These are phyloP conservation scores for Actinomortierella wolfii DNA, from an alignment of 371 early-diverging fungal genomes.

Conservation along the genomic window DNA sequence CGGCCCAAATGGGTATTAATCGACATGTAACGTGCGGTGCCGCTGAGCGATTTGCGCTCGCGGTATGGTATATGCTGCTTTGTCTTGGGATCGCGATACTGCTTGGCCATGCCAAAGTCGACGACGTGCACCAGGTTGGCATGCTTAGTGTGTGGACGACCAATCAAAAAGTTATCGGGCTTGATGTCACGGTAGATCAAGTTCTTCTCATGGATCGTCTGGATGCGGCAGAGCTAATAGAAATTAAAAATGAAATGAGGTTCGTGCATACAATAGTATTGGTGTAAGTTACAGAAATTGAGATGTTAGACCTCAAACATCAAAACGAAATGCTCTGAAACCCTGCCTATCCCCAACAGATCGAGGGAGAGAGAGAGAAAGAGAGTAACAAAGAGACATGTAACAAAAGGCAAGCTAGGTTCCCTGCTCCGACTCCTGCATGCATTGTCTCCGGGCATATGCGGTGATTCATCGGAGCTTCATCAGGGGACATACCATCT, in stretches of 20 bases:
- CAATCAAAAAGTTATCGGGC: conserved; percentile 99
- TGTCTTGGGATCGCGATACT: conserved; percentile 93
- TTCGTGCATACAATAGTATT: neutral
- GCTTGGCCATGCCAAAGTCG: conserved; percentile 98
- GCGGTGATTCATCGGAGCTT: too few species aligned
- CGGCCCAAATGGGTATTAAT: conserved; percentile 96
- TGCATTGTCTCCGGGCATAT: too few species aligned
- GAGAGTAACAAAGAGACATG: too few species aligned
- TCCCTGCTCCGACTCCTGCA: too few species aligned
- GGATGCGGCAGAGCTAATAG: conserved; percentile 81
- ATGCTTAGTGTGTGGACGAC: conserved; percentile 69
- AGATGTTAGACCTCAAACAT: neutral
- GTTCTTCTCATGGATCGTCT: conserved; percentile 95
- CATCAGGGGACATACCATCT: conserved; percentile 87
- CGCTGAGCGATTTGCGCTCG: conserved; percentile 91
- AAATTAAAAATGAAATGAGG: neutral
- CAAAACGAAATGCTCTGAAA: conserved; percentile 2
- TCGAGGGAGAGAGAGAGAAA: conserved; percentile 2
- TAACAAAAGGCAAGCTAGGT: too few species aligned
- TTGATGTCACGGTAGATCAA: conserved; percentile 99
- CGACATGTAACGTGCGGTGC: conserved; percentile 98
- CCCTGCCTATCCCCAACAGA: too few species aligned
- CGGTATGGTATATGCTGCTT: conserved; percentile 94
- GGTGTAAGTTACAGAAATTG: neutral
- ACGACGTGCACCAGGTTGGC: conserved; percentile 78